phyloP scores from a whole-genome alignment of 129 eudicot species.

The Lactuca saligna region DNA sequence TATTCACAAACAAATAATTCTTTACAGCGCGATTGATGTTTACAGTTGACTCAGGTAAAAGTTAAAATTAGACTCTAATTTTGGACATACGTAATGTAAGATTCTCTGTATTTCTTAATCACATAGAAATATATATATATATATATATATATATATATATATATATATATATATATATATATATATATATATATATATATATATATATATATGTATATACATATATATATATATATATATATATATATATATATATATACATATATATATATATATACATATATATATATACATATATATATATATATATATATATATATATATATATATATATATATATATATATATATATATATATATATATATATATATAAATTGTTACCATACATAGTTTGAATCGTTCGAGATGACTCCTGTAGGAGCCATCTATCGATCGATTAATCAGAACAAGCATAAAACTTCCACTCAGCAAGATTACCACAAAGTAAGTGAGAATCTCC shows the following conservation, averaged over 20 bases:
- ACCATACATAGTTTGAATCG: slow-evolving; percentile 10
- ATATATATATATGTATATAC: no score
- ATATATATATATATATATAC: no score
- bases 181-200: no score
- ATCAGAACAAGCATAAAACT: neutral
- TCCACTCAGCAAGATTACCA: neutral
- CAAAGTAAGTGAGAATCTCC: neutral
- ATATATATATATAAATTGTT: no score
- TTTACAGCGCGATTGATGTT: neutral
- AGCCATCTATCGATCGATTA: slow-evolving; percentile 44
- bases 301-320: no score
- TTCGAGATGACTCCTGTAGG: slow-evolving; percentile 60
- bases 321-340: no score
- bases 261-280: no score
- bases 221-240: no score
- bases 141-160: no score
- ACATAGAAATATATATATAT: neutral
- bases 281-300: no score
- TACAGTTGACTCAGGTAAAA: slow-evolving; percentile 15
- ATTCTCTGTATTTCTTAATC: neutral
- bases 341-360: no score
- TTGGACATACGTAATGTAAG: neutral
- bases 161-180: no score
- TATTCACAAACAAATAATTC: neutral
- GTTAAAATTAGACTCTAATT: slow-evolving; percentile 23